Evolutionary conservation across 441 rosid species (phyloP).

Genomic region (Corymbia calophylla): DNA sequence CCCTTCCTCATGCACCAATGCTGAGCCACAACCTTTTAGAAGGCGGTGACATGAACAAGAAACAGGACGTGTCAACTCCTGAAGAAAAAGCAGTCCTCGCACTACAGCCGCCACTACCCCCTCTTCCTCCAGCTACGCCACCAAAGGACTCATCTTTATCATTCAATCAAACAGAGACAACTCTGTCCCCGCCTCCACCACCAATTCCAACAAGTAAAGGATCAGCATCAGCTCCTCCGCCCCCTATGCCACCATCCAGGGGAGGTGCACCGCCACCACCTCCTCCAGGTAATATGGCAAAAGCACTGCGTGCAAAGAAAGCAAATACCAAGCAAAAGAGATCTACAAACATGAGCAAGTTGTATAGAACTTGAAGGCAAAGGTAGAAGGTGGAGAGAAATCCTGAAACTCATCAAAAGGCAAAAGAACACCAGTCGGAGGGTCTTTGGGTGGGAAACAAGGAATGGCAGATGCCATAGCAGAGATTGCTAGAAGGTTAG

Average conservation of each 20-base stretch:
- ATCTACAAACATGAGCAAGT: slow-evolving; percentile 60
- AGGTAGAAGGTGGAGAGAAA: slow-evolving; percentile 52
- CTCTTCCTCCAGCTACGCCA: neutral
- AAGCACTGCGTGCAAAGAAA: slow-evolving; percentile 59
- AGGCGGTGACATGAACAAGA: neutral
- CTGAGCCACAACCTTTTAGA: neutral
- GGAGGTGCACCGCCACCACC: slow-evolving; percentile 36
- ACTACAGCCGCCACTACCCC: neutral
- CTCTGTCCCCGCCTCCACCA: neutral
- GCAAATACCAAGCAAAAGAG: slow-evolving; percentile 61
- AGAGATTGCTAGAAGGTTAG: slow-evolving; percentile 7
- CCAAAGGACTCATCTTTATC: neutral
- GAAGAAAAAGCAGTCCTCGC: neutral
- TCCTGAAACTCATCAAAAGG: neutral
- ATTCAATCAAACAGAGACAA: neutral
- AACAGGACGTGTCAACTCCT: neutral
- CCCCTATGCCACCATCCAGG: neutral
- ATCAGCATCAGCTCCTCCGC: slow-evolving; percentile 15
- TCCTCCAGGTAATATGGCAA: slow-evolving; percentile 44
- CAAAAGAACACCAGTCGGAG: neutral
- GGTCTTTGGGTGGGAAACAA: neutral
- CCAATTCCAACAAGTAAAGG: neutral
- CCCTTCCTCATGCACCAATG: neutral
- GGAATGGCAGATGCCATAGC: slow-evolving; percentile 13
- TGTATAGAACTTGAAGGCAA: slow-evolving; percentile 68